A percentile compares a stretch with the other conserved stretches of the same genome.
phyloP scores from a whole-genome alignment of 108 stramenopile species.

The Pseudonitzschia delicatissima region DNA sequence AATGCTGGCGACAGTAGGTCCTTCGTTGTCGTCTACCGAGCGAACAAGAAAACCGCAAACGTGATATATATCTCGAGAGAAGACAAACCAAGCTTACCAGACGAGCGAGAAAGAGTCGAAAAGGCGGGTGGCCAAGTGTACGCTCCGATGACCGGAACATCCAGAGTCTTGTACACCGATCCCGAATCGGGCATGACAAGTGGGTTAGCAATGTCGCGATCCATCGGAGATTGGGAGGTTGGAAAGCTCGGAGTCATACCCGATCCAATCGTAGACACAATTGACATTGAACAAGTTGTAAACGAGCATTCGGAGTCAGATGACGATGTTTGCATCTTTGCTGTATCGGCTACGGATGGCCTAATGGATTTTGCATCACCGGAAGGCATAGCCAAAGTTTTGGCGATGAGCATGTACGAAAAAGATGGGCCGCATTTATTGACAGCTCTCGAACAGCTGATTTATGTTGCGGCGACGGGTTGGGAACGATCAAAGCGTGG shows the following conservation, averaged over 20 bases:
- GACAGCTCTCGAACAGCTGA: constrained; percentile 66
- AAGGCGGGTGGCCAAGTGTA: constrained; percentile 64
- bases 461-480: constrained; percentile 63
- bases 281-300: constrained; percentile 48
- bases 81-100: constrained; percentile 67
- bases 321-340: constrained; percentile 69
- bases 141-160: constrained; percentile 51
- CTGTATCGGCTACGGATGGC: constrained; percentile 76
- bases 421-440: constrained; percentile 53
- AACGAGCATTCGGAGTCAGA: background rate
- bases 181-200: constrained; percentile 63
- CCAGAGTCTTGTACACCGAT: constrained; percentile 67
- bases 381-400: constrained; percentile 46
- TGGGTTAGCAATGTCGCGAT: constrained; percentile 77
- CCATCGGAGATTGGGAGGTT: constrained; percentile 77
- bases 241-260: constrained; percentile 73
- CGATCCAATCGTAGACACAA: constrained; percentile 68
- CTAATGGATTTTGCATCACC: constrained; percentile 65
- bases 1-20: constrained; percentile 79
- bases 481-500: constrained; percentile 79
- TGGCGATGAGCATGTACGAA: constrained; percentile 57
- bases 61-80: constrained; percentile 72
- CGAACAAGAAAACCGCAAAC: constrained; percentile 14
- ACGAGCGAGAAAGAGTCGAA: constrained; percentile 68
- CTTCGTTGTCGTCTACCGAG: constrained; percentile 67